These are phyloP conservation scores for Nicotiana paniculata DNA, from an alignment of 257 asterid genomes.

Conservation along the genomic window DNA sequence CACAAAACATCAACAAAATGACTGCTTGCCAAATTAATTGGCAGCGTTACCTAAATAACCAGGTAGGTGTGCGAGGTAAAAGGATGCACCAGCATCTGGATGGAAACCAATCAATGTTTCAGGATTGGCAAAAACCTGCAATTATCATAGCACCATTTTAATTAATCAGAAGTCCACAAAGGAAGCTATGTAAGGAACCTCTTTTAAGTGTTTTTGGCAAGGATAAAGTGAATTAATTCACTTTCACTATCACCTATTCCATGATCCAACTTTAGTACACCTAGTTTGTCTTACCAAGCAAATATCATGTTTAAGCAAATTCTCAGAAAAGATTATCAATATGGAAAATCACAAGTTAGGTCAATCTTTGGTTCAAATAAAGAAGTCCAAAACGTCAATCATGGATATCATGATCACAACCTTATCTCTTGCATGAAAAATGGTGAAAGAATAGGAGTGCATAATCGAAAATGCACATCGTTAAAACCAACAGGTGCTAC, in stretches of 20 bases:
- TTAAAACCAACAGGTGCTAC: neutral
- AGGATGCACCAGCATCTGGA: slow-evolving; percentile 97
- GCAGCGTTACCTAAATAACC: slow-evolving; percentile 67
- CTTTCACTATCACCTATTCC: neutral
- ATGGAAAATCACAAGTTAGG: neutral
- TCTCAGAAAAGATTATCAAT: too few species aligned
- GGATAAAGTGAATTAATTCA: neutral
- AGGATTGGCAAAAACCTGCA: slow-evolving; percentile 80
- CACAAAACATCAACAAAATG: neutral
- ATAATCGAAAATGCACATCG: too few species aligned
- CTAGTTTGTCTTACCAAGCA: neutral
- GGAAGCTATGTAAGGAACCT: neutral
- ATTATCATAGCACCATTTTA: neutral
- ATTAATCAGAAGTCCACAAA: neutral
- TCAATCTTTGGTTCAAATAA: neutral
- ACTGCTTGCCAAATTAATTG: neutral
- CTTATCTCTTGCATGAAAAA: neutral
- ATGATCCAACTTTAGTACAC: neutral
- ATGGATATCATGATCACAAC: neutral
- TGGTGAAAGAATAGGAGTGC: neutral
- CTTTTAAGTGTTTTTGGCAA: neutral
- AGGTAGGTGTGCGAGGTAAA: slow-evolving; percentile 87
- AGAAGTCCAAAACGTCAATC: neutral
- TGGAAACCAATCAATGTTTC: slow-evolving; percentile 91
- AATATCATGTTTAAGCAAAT: neutral